phyloP scores from a whole-genome alignment of 768 basidiomycete species.

The Fistulinella prunicolor region DNA sequence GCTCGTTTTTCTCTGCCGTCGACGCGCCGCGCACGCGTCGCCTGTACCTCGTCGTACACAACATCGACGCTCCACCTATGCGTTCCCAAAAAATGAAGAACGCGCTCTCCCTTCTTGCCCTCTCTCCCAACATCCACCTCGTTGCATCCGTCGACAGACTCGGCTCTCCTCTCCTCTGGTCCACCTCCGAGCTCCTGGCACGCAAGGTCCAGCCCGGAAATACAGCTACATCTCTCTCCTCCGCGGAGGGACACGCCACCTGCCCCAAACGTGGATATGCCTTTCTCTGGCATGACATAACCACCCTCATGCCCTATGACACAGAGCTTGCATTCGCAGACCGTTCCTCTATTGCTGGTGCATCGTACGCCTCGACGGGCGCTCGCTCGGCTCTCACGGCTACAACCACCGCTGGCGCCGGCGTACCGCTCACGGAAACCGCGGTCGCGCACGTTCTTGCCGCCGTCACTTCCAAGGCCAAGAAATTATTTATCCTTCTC shows the following conservation, averaged over 20 bases:
- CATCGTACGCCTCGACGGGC: conserved; percentile 34
- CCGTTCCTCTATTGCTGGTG: conserved; percentile 58
- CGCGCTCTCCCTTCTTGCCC: conserved; percentile 68
- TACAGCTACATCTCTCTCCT: not conserved
- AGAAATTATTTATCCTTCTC: conserved; percentile 75
- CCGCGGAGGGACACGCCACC: not conserved
- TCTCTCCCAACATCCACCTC: conserved; percentile 74
- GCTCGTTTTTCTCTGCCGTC: conserved; percentile 55
- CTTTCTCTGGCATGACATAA: conserved; percentile 89
- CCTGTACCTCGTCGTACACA: conserved; percentile 83
- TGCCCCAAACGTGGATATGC: conserved; percentile 49
- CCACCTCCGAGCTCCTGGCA: conserved; percentile 58
- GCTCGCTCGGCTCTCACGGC: conserved; percentile 22
- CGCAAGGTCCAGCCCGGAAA: conserved; percentile 38
- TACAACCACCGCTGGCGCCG: conserved; percentile 30
- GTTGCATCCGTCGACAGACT: conserved; percentile 86
- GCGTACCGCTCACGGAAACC: conserved; percentile 63
- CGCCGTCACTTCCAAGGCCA: conserved; percentile 84
- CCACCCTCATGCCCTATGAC: conserved; percentile 81
- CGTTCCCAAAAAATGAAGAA: conserved; percentile 63
- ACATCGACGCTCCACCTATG: conserved; percentile 75
- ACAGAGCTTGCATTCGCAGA: conserved; percentile 69
- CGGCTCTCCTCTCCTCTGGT: conserved; percentile 81
- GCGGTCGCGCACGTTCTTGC: conserved; percentile 79
- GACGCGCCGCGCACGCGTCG: conserved; percentile 33